These are phyloP conservation scores for Berkeleyomyces basicola DNA, from an alignment of 2,329 filamentous ascomycete genomes.

Conservation along the genomic window DNA sequence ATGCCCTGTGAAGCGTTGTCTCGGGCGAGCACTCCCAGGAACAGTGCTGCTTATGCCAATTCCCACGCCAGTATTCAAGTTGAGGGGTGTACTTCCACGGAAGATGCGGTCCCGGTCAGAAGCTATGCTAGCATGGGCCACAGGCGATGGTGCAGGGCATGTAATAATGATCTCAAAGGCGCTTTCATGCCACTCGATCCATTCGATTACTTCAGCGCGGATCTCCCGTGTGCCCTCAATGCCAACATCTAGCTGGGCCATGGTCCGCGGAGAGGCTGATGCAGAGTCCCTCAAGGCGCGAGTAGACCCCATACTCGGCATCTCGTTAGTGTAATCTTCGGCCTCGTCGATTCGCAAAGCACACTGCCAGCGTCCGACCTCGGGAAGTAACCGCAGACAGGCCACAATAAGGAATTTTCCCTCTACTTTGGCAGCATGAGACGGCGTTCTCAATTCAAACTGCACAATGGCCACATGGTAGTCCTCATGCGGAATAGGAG, in stretches of 20 bases:
- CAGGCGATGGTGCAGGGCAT: slow-evolving; percentile 3
- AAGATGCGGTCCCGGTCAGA: slow-evolving; percentile 4
- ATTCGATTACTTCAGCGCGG: slow-evolving; percentile 11
- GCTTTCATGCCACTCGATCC: slow-evolving; percentile 13
- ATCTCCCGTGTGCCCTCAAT: slow-evolving; percentile 11
- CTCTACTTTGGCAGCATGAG: slow-evolving; percentile 11
- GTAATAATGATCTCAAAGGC: slow-evolving; percentile 10
- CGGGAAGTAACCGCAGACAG: slow-evolving; percentile 6
- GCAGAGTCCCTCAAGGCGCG: slow-evolving; percentile 1
- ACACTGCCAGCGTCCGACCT: slow-evolving; percentile 11
- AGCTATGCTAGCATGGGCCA: background rate
- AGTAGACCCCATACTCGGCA: slow-evolving; percentile 5
- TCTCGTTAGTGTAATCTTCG: slow-evolving; percentile 11
- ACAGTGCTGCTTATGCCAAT: background rate
- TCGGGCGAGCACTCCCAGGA: background rate
- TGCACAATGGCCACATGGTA: slow-evolving; percentile 10
- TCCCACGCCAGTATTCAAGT: background rate
- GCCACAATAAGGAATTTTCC: slow-evolving; percentile 11
- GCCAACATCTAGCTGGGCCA: slow-evolving; percentile 10
- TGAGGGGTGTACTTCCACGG: slow-evolving; percentile 7
- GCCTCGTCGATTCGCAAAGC: slow-evolving; percentile 10
- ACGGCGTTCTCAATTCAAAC: slow-evolving; percentile 10
- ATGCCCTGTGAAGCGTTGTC: slow-evolving; percentile 4
- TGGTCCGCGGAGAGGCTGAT: slow-evolving; percentile 1
- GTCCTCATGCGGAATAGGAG: slow-evolving; percentile 12